A percentile compares a stretch with the other conserved stretches of the same genome.
phyloP scores from a whole-genome alignment of 1,139 yeast species.

The Pneumocystis carinii region DNA sequence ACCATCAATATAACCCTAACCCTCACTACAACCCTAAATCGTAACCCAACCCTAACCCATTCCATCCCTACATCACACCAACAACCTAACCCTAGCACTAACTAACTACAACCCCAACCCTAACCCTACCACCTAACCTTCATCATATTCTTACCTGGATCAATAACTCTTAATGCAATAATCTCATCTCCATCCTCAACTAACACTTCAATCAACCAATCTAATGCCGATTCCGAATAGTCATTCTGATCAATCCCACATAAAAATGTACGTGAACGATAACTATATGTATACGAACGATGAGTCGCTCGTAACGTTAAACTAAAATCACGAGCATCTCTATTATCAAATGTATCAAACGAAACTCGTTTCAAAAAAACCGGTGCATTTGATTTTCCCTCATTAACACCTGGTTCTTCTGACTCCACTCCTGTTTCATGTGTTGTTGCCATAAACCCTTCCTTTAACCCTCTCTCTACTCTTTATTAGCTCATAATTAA shows the following conservation, averaged over 20 bases:
- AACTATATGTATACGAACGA: constrained; percentile 37
- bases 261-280: constrained; percentile 47
- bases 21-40: no score
- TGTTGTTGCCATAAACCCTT: background rate
- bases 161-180: constrained; percentile 24
- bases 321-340: constrained; percentile 28
- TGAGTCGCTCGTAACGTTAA: constrained; percentile 43
- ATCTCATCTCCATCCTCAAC: constrained; percentile 22
- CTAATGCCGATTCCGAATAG: constrained; percentile 45
- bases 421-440: background rate
- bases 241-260: constrained; percentile 46
- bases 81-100: no score
- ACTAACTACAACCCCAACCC: no score
- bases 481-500: no score
- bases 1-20: no score
- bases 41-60: no score
- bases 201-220: constrained; percentile 54
- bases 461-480: no score
- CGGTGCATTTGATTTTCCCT: background rate
- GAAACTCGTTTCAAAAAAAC: constrained; percentile 28
- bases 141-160: constrained; percentile 21
- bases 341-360: constrained; percentile 39
- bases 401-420: background rate
- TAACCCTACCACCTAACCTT: background rate
- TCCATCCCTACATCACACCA: no score